Percentiles rank a stretch among this genome's conserved stretches.
Evolutionary conservation across 805 yeast species (phyloP).

Genomic region (Yarrowia deformans): DNA sequence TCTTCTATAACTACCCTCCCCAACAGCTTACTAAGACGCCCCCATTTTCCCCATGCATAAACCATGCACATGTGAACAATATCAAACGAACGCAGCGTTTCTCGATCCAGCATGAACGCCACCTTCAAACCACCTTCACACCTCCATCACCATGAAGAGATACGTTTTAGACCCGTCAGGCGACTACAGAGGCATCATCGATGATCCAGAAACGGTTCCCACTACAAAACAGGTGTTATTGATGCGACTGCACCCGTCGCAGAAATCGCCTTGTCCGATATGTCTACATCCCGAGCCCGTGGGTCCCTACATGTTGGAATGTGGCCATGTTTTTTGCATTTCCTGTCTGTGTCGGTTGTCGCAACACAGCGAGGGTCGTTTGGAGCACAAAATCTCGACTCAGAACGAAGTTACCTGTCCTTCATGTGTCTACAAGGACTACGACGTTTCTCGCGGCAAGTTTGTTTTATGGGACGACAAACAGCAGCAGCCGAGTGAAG

Average conservation of each 20-base stretch:
- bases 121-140: not conserved
- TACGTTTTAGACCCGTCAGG: constrained; percentile 31
- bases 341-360: constrained; percentile 20
- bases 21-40: not conserved
- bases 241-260: constrained; percentile 14
- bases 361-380: not conserved
- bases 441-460: constrained; percentile 8
- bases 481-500: not conserved
- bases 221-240: constrained; percentile 7
- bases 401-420: constrained; percentile 22
- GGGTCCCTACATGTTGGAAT: constrained; percentile 35
- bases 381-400: constrained; percentile 1
- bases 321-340: constrained; percentile 33
- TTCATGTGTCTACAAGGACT: constrained; percentile 16
- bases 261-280: constrained; percentile 27
- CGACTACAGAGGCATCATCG: constrained; percentile 6
- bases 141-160: not conserved
- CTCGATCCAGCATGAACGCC: constrained; percentile 5
- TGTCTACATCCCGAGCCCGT: constrained; percentile 33
- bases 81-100: not conserved
- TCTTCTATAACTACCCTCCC: not conserved
- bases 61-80: not conserved
- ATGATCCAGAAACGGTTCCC: constrained; percentile 9
- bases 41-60: not conserved
- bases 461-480: constrained; percentile 33